Evolutionary conservation across 306 rosid species (phyloP), one percentile per base, ranked within the genome.

Genomic region (Cicer chorassanicum): DNA sequence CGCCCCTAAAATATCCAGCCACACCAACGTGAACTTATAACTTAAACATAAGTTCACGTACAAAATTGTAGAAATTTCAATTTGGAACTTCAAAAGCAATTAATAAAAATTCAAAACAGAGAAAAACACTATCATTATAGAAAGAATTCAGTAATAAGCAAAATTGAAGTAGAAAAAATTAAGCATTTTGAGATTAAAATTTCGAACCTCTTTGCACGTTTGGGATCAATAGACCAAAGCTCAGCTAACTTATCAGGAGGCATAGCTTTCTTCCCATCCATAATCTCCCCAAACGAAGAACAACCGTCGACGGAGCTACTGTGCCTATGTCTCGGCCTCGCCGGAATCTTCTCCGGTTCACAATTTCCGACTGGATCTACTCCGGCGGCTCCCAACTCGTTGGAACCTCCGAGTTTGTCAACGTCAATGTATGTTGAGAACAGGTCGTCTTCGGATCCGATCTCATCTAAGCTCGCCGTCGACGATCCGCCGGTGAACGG

Each of bases 241-340:
- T 94, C 97, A 16, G 99, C 99, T 14, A 94, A 84, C 86, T 94
- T 92, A 81, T 92, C 97, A 54, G 99, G 97, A 78, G 97, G 96
- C 99, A 94, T 94, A 66, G 97, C 99, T 75, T 94, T 94, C 89
- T 94, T 94, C 1, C 96, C 99, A 1, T 94, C 99, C 97, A 94
- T 88, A 41, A 92, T 86, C 84, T 94, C 98, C 24, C 88, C 91
- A 63, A 93, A 89, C 53, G 84, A 80, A 12, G 94, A 15, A 5
- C 74, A 87, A 39, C 90, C 92, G 38, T 93, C 98, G 16, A 93
- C 91, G 1, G 96, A 93, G 44, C 70, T 65, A 72, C 95, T 86
- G 70, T 89, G 90, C 81, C 96, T 45, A 76, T 93, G 95, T 84
- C 90, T 80, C 18, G 85, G 69, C 82, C 80, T 86, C 74, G 49